Evolutionary conservation across 306 rosid genomes (phyloP), one percentile per base, ranked within the genome.

Genomic region (Begonia peltatifolia): DNA sequence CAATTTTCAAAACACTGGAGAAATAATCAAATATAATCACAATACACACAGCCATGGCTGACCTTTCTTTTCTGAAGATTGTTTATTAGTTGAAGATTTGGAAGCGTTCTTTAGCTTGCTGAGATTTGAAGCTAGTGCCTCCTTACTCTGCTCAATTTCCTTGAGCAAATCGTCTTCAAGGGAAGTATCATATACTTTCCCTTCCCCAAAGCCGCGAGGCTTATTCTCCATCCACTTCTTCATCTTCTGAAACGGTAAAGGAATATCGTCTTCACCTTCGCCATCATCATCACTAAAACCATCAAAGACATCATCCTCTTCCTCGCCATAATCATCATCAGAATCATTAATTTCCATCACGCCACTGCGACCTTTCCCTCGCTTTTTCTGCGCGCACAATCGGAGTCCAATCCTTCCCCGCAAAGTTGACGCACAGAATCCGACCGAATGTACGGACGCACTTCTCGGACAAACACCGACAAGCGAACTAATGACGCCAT

Each of bases 91-190:
- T 14, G 68, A 53, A 11, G 52, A 56, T 1, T 49, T 51, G 50
- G 77, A 58, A 15, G 64, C 65, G 47, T 63, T 56, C 58, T 76
- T 73, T 61, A 85, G 83, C 73, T 61, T 78, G 60, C 57, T 53
- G 58, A 83, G 23, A 66, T 86, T 78, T 9, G 68, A 72, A 57
- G 65, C 77, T 61, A 77, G 85, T 0, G 80, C 80, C 64, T 58
- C 56, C 56, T 52, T 69, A 62, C 74, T 79, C 75, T 68, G 60
- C 56, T 20, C 80, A 42, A 89, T 57, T 76, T 85, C 95, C 16
- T 83, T 84, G 18, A 90, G 72, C 86, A 90, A 71, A 66, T 83
- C 66, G 59, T 90, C 95, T 64, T 90, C 97, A 78, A 83, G 18
- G 1, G 78, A 68, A 60, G 94, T 85, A 17, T 90, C 94, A 30